These are phyloP conservation scores for Aspergillus melleus DNA, from an alignment of 2,329 filamentous ascomycete genomes.

Conservation along the genomic window DNA sequence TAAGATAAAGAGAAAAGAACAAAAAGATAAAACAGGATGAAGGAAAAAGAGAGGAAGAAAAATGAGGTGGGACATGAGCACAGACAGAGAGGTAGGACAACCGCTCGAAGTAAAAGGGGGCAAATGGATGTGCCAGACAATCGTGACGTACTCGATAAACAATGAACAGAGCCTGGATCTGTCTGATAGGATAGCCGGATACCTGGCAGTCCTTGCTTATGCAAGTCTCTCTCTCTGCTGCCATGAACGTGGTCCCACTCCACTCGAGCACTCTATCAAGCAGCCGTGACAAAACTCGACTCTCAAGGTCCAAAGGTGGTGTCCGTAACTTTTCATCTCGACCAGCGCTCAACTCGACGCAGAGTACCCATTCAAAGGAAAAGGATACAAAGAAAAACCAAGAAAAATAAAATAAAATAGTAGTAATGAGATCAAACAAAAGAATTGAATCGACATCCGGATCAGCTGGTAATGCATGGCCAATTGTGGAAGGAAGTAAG, in stretches of 20 bases:
- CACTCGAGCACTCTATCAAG: not conserved
- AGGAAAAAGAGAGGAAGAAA: not conserved
- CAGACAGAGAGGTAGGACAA: not conserved
- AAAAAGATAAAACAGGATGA: not conserved
- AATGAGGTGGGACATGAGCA: not conserved
- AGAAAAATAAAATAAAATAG: not conserved
- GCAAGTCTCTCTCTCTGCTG: not conserved
- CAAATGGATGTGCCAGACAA: not conserved
- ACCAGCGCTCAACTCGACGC: not conserved
- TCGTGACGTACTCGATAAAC: not conserved
- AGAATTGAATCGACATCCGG: constrained; percentile 6
- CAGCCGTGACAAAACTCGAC: not conserved
- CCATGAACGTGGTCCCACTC: not conserved
- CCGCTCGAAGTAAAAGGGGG: not conserved
- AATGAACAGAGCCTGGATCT: not conserved
- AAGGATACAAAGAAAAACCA: not conserved
- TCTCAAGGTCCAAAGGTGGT: not conserved
- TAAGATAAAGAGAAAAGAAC: not conserved
- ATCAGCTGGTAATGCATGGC: not conserved
- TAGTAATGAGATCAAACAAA: constrained; percentile 2
- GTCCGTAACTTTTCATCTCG: not conserved
- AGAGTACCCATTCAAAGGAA: not conserved
- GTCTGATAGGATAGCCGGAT: not conserved
- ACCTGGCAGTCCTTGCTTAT: not conserved
- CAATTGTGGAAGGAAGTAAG: constrained; percentile 4